Evolutionary conservation across 192 early-diverging fungal genomes (phyloP).

Genomic region (Gamsiella multidivaricata): DNA sequence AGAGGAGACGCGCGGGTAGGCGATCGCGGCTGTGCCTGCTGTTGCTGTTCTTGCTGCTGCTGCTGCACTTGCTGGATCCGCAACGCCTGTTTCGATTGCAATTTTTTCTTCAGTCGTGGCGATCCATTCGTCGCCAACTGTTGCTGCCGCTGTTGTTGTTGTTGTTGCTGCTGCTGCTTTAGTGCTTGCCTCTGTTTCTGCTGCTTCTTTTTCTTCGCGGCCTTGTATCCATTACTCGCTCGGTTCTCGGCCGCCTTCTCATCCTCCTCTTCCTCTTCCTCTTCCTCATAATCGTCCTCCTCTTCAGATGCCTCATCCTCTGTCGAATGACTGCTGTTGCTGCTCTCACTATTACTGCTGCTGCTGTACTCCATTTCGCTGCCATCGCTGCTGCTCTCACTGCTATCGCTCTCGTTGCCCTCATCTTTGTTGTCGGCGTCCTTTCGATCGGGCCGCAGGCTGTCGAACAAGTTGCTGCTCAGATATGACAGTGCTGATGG

Average conservation of each 20-base stretch:
- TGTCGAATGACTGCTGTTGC: constrained; percentile 21
- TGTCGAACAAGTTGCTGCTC: constrained; percentile 27
- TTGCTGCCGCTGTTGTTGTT: neutral
- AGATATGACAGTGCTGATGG: constrained; percentile 23
- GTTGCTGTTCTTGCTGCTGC: constrained; percentile 15
- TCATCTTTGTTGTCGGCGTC: neutral
- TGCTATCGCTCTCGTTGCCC: constrained; percentile 1
- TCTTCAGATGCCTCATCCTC: constrained; percentile 33
- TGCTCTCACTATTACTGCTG: constrained; percentile 48
- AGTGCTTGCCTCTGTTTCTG: too few relatives aligned
- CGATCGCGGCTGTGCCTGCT: neutral
- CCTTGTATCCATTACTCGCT: neutral
- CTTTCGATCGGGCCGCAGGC: constrained; percentile 4
- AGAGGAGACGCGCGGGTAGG: neutral
- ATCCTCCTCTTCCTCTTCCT: constrained; percentile 16
- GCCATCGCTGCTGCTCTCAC: constrained; percentile 19
- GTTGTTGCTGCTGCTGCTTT: constrained; percentile 10
- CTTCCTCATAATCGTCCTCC: constrained; percentile 17
- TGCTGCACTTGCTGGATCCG: constrained; percentile 1
- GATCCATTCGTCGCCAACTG: constrained; percentile 3
- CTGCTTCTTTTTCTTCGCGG: neutral
- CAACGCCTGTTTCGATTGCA: neutral
- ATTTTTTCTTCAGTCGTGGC: neutral
- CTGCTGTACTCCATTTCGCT: constrained; percentile 29
- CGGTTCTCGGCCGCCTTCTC: neutral